Conservation (phyloP, 1,284 basidiomycete species). For the Sporisorium exsertum region DNA sequence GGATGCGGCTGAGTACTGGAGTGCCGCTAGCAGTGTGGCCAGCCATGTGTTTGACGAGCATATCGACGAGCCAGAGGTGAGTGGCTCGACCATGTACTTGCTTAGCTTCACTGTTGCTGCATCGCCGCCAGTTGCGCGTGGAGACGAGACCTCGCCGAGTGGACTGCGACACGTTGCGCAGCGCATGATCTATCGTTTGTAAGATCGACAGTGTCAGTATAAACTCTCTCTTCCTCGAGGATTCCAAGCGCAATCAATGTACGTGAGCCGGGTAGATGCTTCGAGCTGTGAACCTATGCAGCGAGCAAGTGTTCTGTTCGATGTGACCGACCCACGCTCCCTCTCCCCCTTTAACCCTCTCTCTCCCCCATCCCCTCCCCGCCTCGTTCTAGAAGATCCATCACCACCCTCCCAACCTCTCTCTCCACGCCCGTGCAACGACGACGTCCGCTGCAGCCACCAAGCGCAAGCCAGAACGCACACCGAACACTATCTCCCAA, state of each 20-base stretch:
- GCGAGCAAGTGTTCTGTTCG: conserved; percentile 48
- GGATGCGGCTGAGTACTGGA: conserved; percentile 21
- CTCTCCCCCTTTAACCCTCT: background rate
- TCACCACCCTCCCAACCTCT: background rate
- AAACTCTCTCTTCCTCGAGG: too few species aligned
- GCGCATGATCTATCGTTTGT: conserved; percentile 3
- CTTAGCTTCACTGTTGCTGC: conserved; percentile 10
- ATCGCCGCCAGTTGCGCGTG: background rate
- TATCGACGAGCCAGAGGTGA: background rate
- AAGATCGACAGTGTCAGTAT: background rate
- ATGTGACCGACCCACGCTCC: conserved; percentile 13
- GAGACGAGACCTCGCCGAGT: conserved; percentile 6
- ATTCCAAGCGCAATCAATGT: conserved; percentile 15
- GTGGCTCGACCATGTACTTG: conserved; percentile 18
- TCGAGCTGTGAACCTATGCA: conserved; percentile 19
- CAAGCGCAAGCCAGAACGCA: background rate
- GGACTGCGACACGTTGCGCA: conserved; percentile 8
- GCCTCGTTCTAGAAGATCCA: background rate
- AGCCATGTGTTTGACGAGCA: conserved; percentile 1
- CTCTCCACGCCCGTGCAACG: background rate
- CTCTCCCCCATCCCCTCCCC: background rate
- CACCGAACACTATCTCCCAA: conserved; percentile 16
- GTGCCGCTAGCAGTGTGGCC: conserved; percentile 2
- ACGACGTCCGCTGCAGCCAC: background rate
- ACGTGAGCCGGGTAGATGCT: conserved; percentile 32